Evolutionary conservation across 805 yeast genomes (phyloP), one percentile per base, ranked within the genome.

Genomic region (Zygosaccharomyces gambellarensis): DNA sequence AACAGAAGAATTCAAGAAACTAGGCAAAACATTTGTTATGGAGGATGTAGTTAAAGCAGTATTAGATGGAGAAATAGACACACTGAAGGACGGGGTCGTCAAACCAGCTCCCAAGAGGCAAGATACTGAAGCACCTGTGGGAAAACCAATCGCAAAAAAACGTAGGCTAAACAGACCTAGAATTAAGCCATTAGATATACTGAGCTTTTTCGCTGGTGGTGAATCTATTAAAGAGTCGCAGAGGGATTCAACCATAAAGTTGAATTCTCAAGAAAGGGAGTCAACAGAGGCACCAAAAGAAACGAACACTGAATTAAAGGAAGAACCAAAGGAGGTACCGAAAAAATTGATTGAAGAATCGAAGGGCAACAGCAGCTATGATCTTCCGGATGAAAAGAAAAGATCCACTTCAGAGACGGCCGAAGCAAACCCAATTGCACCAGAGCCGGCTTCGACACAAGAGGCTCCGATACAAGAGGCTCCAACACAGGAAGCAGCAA

Each of bases 171-270:
- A 53, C 36, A 53, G 66, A 29, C 50, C 54, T n/a, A 58, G 55
- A 29, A 60, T 71, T 1, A 54, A 68, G 49, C 65, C 72, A 1
- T 53, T 72, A 29, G 69, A 70, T 39, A 66, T 71, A 41, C 54
- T 71, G 36, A 62, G 62, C 28, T 70, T 65, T 53, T 71, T 72
- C 57, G 75, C 70, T 3, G 76, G 75, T 28, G 75, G 75, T 25
- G 57, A 49, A 11, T 9, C 46, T 19, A 32, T 43, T 21, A 36
- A 25, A 19, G 27, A n/a, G 8, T 25, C 45, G 6, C 34, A 31
- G 11, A 36, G 2, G 9, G 45, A 32, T 17, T 5, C 22, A 19
- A 10, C 32, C 21, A 34, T 30, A 25, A 29, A 30, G 19, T 17
- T 30, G 23, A 30, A 12, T 21, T 42, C 36, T 14, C 45, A 42